A percentile compares a stretch with the other conserved stretches of the same genome.
phyloP scores from a whole-genome alignment of 2,329 filamentous ascomycete genomes.

The Lasiodiplodia sp. region DNA sequence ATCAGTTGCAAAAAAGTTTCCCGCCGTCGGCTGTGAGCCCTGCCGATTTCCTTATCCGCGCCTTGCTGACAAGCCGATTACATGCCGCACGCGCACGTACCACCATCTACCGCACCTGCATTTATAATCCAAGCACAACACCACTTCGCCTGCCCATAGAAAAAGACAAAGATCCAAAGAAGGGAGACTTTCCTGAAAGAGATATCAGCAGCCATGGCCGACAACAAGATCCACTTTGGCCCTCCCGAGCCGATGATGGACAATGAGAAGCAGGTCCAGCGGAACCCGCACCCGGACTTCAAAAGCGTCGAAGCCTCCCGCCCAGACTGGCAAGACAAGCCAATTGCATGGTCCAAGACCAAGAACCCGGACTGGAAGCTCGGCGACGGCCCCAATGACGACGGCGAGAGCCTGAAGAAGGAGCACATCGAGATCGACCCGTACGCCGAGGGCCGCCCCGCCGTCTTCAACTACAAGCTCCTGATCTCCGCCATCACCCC shows the following conservation, averaged over 20 bases:
- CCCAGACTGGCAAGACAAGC: conserved; percentile 63
- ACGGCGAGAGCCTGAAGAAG: conserved; percentile 58
- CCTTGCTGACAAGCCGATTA: conserved; percentile 13
- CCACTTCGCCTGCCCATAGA: neutral
- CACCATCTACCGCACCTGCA: neutral
- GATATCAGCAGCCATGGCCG: conserved; percentile 3
- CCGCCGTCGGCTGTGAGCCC: conserved; percentile 14
- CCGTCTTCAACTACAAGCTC: conserved; percentile 86
- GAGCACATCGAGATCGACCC: conserved; percentile 82
- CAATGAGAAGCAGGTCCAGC: conserved; percentile 58
- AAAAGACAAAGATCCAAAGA: neutral
- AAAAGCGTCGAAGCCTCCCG: conserved; percentile 73
- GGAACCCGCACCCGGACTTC: conserved; percentile 78
- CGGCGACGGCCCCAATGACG: conserved; percentile 70
- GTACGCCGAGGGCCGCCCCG: conserved; percentile 71
- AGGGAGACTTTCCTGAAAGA: neutral
- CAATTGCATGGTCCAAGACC: conserved; percentile 68
- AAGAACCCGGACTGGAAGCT: conserved; percentile 70
- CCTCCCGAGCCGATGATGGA: conserved; percentile 45
- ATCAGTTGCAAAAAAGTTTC: neutral
- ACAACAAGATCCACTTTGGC: conserved; percentile 24
- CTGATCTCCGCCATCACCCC: conserved; percentile 85
- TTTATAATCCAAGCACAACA: conserved; percentile 22
- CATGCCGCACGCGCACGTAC: neutral
- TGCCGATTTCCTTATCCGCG: conserved; percentile 20